Evolutionary conservation across 75 land plant genomes (phyloP), one percentile per base, ranked within the genome.

Genomic region (Adiantum capillusveneris): DNA sequence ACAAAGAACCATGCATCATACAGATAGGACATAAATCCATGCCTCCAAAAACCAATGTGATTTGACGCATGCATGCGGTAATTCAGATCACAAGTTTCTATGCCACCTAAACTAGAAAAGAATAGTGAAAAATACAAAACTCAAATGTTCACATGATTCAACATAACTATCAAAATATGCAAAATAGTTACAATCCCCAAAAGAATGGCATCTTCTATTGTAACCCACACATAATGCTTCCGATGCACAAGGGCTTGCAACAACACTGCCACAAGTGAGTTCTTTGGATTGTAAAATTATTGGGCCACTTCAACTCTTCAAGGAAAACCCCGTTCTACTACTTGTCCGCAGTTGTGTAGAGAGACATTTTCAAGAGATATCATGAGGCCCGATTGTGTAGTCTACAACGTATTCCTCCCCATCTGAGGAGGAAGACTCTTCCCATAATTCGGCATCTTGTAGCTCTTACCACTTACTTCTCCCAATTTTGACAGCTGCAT

Each of bases 241-340:
- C 92, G 71, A 53, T 84, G 88, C 0, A 88, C 82, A 21, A 87
- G 71, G 13, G 88, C 85, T 46, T 87, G 92, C 28, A 79, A 72
- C 88, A 84, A 81, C 29, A 87, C 88, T 11, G 92, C 92, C 26
- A 87, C 74, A 62, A 87, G 50, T n/a, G 92, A 84, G 58, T 85
- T 87, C 75, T 66, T 58, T 11, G 80, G 80, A 25, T 68, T 63
- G 57, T 85, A 85, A 6, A 69, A 70, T 0, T 75, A 62, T 1
- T 77, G 70, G 76, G 62, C 43, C 9, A 9, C 14, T 9, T 14
- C 9, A 41, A 14, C 12, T 14, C 43, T 41, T 14, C 14, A n/a
- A n/a, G n/a, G n/a, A n/a, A n/a, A 24, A 20, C 7, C 45, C 45
- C 16, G 43, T 21, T 45, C 21, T 71, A 56, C 54, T 56, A n/a